A percentile compares a stretch with the other conserved stretches of the same genome.
phyloP scores from a whole-genome alignment of 805 yeast genomes.

The Teunomyces aglyptinius region DNA sequence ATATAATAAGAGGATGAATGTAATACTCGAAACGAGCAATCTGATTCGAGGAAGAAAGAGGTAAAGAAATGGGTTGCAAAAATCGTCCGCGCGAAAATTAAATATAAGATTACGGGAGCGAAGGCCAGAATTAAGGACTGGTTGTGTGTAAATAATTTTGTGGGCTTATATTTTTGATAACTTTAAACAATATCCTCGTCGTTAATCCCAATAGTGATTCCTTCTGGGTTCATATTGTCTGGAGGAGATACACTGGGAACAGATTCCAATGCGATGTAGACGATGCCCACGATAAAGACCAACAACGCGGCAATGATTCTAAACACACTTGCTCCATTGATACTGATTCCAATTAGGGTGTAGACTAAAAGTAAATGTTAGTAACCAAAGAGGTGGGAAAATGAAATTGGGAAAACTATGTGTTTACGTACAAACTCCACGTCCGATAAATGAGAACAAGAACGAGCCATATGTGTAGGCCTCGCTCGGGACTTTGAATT shows the following conservation, averaged over 20 bases:
- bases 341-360: slow-evolving; percentile 35
- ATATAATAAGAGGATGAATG: background rate
- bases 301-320: slow-evolving; percentile 58
- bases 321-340: slow-evolving; percentile 51
- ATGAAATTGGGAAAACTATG: background rate
- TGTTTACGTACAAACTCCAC: slow-evolving; percentile 59
- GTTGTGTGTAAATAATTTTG: no score
- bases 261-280: slow-evolving; percentile 62
- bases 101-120: background rate
- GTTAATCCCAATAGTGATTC: slow-evolving; percentile 34
- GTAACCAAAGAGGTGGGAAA: slow-evolving; percentile 8
- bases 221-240: slow-evolving; percentile 64
- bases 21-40: background rate
- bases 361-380: slow-evolving; percentile 29
- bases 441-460: slow-evolving; percentile 68
- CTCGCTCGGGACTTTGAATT: slow-evolving; percentile 55
- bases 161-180: background rate
- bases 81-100: background rate
- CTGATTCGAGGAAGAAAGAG: no score
- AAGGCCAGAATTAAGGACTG: background rate
- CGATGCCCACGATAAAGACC: slow-evolving; percentile 59
- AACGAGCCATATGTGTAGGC: slow-evolving; percentile 67
- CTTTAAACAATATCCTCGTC: slow-evolving; percentile 39
- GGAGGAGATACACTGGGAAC: slow-evolving; percentile 78
- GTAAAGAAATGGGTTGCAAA: background rate